Conservation (phyloP, 2,329 filamentous ascomycete genomes). For the Penicillium fuscoglaucum region DNA sequence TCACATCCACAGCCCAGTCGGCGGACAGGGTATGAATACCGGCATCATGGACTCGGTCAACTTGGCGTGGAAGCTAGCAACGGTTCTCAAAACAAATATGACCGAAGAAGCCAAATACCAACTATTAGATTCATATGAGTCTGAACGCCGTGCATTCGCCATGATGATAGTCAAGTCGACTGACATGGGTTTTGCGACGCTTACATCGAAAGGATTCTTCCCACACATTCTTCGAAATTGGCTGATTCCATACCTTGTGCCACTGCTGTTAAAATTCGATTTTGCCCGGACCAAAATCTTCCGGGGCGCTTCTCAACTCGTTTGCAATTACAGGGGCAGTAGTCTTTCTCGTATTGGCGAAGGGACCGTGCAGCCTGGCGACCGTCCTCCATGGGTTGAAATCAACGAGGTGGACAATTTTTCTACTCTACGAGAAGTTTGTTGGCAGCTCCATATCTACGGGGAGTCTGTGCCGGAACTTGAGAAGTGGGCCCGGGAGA, state of each 20-base stretch:
- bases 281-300: slow-evolving; percentile 30
- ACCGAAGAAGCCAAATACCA: slow-evolving; percentile 35
- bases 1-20: slow-evolving; percentile 57
- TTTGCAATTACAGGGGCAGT: slow-evolving; percentile 47
- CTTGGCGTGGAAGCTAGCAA: slow-evolving; percentile 56
- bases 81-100: slow-evolving; percentile 40
- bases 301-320: slow-evolving; percentile 44
- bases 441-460: slow-evolving; percentile 38
- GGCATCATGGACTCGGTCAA: slow-evolving; percentile 57
- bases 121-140: slow-evolving; percentile 52
- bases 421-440: slow-evolving; percentile 25
- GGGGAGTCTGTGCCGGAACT: slow-evolving; percentile 18
- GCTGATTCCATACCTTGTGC: slow-evolving; percentile 41
- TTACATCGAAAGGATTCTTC: slow-evolving; percentile 42
- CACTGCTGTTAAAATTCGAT: slow-evolving; percentile 24
- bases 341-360: slow-evolving; percentile 33
- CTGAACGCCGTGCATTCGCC: slow-evolving; percentile 52
- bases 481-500: slow-evolving; percentile 27
- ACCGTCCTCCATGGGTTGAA: slow-evolving; percentile 44
- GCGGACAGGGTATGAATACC: slow-evolving; percentile 61
- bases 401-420: slow-evolving; percentile 30
- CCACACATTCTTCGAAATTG: slow-evolving; percentile 44
- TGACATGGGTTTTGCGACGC: slow-evolving; percentile 44
- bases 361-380: slow-evolving; percentile 47
- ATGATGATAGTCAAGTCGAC: slow-evolving; percentile 45